Conservation (phyloP, 2,329 filamentous ascomycete genomes). For the Alternaria burnsii region DNA sequence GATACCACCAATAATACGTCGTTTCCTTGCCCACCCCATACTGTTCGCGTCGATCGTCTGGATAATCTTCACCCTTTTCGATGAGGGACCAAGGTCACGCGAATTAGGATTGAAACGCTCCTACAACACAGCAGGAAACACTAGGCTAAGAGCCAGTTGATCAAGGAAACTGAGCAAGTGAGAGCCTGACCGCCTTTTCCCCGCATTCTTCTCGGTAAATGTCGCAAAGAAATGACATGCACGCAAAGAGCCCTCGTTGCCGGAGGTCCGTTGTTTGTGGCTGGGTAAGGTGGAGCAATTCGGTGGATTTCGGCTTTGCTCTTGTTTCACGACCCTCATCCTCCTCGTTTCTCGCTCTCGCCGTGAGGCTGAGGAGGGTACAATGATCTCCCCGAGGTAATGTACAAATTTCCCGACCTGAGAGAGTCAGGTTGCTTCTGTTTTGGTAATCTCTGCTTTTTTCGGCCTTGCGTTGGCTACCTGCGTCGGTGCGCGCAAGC, state of each 20-base stretch:
- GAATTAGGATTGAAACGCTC: background rate
- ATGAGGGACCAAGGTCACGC: background rate
- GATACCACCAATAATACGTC: background rate
- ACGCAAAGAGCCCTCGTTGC: background rate
- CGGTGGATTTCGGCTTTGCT: background rate
- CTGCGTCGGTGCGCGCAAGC: background rate
- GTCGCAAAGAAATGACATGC: background rate
- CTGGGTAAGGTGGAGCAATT: slow-evolving; percentile 3
- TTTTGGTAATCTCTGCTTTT: background rate
- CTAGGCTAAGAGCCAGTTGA: background rate
- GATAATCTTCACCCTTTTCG: background rate
- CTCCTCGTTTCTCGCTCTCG: background rate
- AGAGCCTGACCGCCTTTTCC: slow-evolving; percentile 1
- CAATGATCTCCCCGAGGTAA: background rate
- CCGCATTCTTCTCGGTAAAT: background rate
- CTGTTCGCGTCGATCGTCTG: background rate
- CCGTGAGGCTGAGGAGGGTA: slow-evolving; percentile 1
- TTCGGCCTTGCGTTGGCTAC: background rate
- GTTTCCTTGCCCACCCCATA: background rate
- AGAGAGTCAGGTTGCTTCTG: background rate
- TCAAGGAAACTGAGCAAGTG: background rate
- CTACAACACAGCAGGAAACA: background rate
- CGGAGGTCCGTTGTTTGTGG: background rate
- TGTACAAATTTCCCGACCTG: slow-evolving; percentile 2
- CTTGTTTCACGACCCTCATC: slow-evolving; percentile 1